These are phyloP conservation scores for Ophiognomonia clavigignenti-juglandacearum DNA, from an alignment of 2,329 filamentous ascomycete genomes.

Conservation along the genomic window DNA sequence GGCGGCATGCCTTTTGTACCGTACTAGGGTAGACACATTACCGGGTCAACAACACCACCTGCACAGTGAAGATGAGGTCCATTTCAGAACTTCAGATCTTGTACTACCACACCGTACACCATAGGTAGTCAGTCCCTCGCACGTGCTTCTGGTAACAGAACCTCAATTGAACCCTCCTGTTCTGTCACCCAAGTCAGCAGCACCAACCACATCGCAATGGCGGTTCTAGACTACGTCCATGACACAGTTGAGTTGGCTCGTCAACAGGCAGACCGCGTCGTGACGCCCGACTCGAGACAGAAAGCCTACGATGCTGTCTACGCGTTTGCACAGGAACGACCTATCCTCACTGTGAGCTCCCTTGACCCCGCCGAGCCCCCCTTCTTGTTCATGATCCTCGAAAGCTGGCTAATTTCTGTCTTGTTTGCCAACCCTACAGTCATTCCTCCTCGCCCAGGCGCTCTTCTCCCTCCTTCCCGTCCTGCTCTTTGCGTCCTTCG, in stretches of 20 bases:
- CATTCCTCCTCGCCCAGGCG: conserved; percentile 62
- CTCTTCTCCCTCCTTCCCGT: conserved; percentile 63
- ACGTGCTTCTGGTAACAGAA: too few relatives aligned
- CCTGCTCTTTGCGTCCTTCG: conserved; percentile 63
- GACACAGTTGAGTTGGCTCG: conserved; percentile 36
- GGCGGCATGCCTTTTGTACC: too few relatives aligned
- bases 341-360: conserved; percentile 62
- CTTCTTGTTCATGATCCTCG: too few relatives aligned
- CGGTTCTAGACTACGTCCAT: conserved; percentile 29
- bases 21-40: too few relatives aligned
- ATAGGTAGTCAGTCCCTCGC: too few relatives aligned
- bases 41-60: too few relatives aligned
- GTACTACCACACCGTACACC: too few relatives aligned
- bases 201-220: conserved; percentile 15
- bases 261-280: conserved; percentile 41
- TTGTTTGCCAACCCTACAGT: too few relatives aligned
- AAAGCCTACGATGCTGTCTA: conserved; percentile 48
- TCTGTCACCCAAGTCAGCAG: neutral
- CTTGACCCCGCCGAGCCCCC: neutral
- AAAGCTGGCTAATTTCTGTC: too few relatives aligned
- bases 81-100: too few relatives aligned
- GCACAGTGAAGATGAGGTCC: too few relatives aligned
- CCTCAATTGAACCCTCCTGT: neutral
- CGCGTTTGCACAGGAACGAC: conserved; percentile 57
- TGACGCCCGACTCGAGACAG: conserved; percentile 58